Base-by-base conservation (phyloP, 2,329 filamentous ascomycete genomes). In the Colletotrichum camelliae region DNA sequence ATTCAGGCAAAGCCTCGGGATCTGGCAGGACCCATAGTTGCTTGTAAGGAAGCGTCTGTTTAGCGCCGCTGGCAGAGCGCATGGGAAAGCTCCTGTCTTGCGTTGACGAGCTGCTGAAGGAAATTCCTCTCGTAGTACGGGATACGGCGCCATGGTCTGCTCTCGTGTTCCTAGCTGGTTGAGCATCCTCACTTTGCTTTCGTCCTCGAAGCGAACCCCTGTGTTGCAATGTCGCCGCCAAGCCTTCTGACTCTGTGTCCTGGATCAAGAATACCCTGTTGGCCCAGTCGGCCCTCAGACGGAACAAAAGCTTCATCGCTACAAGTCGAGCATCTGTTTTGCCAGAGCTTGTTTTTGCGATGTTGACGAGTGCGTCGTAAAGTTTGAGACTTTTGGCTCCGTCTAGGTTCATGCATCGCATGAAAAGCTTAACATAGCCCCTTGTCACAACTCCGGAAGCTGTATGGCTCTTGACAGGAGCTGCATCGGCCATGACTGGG, bases 201-300 rank as follows among this genome's bases (percentile, higher is more conserved):
- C 87, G 88, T 4, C 87, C 84, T 9, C 90, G 79, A 2, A 90
- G 88, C 18, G 87, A 86, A 75, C 91, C 89, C 0, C 90, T 92
- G 48, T 95, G 92, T 79, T 92, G 93, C 12, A 98, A 86, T 8
- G 93, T 89, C 18, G 92, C 89, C 33, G 96, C 95, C 29, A 98
- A 87, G 69, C 91, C 92, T 78, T 93, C 91, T 33, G 92, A 94
- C 81, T 98, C 95, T 2, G 93, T 91, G 35, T 91, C 90, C 39
- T 91, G 85, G 9, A 92, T 92, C 69, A 98, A 87, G 74, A 94
- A 95, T 5, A 98, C 90, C 60, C 93, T 91, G 78, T 96, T 92
- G 12, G 94, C 92, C 82, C 94, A 95, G 83, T 98, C 95, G 27
- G 95, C 95, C 74, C 96, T 91, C 35, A 98, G 86, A 58, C 96